Conservation (phyloP, 139 green algal species). For the Asterochloris erici region DNA sequence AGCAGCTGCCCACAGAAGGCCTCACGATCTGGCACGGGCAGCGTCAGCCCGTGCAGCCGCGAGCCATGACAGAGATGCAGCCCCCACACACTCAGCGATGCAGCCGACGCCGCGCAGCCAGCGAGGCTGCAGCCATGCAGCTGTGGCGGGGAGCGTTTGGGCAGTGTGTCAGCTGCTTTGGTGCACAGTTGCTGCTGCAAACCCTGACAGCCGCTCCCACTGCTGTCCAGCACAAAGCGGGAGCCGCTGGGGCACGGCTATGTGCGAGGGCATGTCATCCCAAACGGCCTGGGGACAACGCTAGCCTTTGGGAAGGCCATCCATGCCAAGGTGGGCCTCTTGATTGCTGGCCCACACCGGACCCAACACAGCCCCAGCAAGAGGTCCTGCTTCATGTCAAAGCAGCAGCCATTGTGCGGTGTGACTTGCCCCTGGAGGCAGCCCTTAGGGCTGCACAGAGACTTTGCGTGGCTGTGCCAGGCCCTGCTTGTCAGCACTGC, state of each 20-base stretch:
- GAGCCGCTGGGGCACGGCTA: constrained; percentile 60
- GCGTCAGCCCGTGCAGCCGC: not conserved
- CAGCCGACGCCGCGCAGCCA: no score
- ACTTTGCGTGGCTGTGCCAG: not conserved
- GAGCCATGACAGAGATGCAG: no score
- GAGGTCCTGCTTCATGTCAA: not conserved
- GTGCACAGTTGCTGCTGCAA: not conserved
- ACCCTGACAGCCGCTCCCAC: no score
- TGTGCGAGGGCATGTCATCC: constrained; percentile 56
- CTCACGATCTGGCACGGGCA: not conserved
- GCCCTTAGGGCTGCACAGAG: not conserved
- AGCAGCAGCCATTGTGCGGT: not conserved
- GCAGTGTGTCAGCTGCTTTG: not conserved
- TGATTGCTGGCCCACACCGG: not conserved
- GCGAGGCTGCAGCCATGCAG: not conserved
- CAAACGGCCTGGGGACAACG: constrained; percentile 44
- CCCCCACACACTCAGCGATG: no score
- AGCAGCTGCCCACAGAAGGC: not conserved
- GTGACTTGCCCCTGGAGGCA: not conserved
- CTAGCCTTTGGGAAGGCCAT: constrained; percentile 48
- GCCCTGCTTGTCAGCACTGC: no score
- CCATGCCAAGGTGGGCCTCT: constrained; percentile 38
- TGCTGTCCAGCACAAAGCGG: constrained; percentile 35
- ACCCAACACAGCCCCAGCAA: not conserved
- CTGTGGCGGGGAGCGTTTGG: not conserved